A percentile compares a stretch with the other conserved stretches of the same genome.
These are phyloP conservation scores for Ustilago esculenta DNA, from an alignment of 1,284 basidiomycete species.

Conservation along the genomic window DNA sequence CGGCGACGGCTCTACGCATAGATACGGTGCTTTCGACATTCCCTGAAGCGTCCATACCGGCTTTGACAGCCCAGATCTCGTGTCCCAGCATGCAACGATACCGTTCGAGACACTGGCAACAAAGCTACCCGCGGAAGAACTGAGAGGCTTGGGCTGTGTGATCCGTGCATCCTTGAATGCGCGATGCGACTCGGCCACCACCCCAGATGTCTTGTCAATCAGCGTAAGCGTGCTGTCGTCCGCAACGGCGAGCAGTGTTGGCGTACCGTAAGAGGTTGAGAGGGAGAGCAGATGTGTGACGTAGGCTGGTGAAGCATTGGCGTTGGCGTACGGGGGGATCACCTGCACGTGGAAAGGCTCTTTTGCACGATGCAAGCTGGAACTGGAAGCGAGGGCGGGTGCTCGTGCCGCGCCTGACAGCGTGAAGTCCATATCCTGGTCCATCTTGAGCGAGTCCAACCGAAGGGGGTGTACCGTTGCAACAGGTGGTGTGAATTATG, in stretches of 20 bases:
- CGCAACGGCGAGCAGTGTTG: conserved; percentile 40
- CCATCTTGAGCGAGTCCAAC: conserved; percentile 12
- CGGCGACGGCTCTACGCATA: conserved; percentile 43
- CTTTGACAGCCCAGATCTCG: conserved; percentile 17
- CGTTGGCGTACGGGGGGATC: conserved; percentile 32
- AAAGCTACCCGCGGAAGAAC: conserved; percentile 19
- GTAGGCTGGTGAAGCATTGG: conserved; percentile 42
- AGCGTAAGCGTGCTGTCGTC: conserved; percentile 47
- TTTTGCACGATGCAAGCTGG: conserved; percentile 25
- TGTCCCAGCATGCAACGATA: conserved; percentile 46
- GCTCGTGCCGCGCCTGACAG: conserved; percentile 42
- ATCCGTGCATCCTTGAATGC: conserved; percentile 36
- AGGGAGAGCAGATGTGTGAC: conserved; percentile 52
- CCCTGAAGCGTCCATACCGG: conserved; percentile 35
- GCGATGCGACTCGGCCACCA: conserved; percentile 30
- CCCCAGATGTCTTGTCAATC: conserved; percentile 47
- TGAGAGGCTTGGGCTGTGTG: conserved; percentile 33
- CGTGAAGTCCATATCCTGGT: conserved; percentile 31
- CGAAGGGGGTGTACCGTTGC: too few relatives aligned
- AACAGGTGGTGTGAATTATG: too few relatives aligned
- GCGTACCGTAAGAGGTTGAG: conserved; percentile 28
- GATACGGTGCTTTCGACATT: conserved; percentile 49
- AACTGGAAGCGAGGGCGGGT: conserved; percentile 22
- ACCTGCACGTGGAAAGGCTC: conserved; percentile 44
- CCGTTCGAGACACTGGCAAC: conserved; percentile 37